Percentiles rank a stretch among this genome's conserved stretches.
Conservation (phyloP, 305 asterid species). For the Fraxinus dipetala region DNA sequence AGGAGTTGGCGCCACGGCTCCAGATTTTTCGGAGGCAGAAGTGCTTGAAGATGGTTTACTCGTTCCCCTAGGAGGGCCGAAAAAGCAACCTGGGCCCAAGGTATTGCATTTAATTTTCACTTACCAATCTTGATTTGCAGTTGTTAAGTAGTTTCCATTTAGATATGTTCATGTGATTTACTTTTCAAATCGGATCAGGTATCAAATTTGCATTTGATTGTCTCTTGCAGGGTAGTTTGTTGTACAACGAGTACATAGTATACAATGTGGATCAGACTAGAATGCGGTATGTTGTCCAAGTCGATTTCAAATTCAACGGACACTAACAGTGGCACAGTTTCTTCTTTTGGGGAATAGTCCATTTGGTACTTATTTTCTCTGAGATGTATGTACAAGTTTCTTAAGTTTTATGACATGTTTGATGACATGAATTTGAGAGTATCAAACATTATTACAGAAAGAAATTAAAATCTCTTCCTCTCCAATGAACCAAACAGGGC, state of each 20-base stretch:
- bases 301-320: conserved; percentile 59
- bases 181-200: neutral
- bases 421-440: neutral
- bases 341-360: neutral
- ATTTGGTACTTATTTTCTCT: neutral
- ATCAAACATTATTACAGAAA: neutral
- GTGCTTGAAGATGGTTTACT: conserved; percentile 67
- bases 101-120: conserved; percentile 22
- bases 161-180: neutral
- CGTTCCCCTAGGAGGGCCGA: conserved; percentile 81
- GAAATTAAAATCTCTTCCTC: neutral
- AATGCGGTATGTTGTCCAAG: conserved; percentile 84
- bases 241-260: conserved; percentile 84
- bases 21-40: conserved; percentile 56
- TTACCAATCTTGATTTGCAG: neutral
- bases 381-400: neutral
- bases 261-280: conserved; percentile 84
- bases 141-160: neutral
- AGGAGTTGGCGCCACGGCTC: conserved; percentile 80
- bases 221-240: conserved; percentile 52
- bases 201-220: conserved; percentile 14
- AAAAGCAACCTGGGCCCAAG: conserved; percentile 47
- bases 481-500: neutral
- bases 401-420: neutral
- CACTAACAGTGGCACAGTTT: neutral